Evolutionary conservation across 2,329 filamentous ascomycete genomes (phyloP).

Genomic region (Fusarium aywerte): DNA sequence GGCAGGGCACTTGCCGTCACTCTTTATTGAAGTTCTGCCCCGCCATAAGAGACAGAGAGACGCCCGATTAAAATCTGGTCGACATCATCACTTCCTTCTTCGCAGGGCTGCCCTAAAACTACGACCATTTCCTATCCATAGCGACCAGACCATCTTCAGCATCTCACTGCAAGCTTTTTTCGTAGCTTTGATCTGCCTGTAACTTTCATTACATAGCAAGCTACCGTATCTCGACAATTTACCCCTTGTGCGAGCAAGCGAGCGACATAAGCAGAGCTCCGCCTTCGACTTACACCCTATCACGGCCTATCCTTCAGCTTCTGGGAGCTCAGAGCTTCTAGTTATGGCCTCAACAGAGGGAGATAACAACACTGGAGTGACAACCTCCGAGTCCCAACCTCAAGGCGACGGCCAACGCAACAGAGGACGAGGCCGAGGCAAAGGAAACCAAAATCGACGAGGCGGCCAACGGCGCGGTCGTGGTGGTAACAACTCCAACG

Average conservation of each 20-base stretch:
- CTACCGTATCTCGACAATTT: constrained; percentile 4
- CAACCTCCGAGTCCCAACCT: constrained; percentile 36
- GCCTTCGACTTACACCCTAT: not conserved
- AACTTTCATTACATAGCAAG: not conserved
- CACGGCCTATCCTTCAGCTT: constrained; percentile 8
- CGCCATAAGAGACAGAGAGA: constrained; percentile 35
- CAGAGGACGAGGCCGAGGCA: constrained; percentile 57
- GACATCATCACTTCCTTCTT: constrained; percentile 35
- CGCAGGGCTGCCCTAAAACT: not conserved
- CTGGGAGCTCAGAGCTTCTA: not conserved
- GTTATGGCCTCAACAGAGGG: constrained; percentile 39
- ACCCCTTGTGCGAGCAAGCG: not conserved
- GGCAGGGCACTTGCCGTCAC: constrained; percentile 20
- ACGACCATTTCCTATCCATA: constrained; percentile 1
- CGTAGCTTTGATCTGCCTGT: not conserved
- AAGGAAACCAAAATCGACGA: constrained; percentile 52
- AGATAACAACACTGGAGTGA: constrained; percentile 19
- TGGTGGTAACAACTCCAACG: constrained; percentile 42
- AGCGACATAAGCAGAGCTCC: constrained; percentile 28
- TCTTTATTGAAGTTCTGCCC: constrained; percentile 35
- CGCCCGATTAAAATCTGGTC: constrained; percentile 44
- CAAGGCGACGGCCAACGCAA: constrained; percentile 48
- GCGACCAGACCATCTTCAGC: not conserved
- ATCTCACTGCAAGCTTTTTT: not conserved
- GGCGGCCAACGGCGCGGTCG: constrained; percentile 51